A percentile compares a stretch with the other conserved stretches of the same genome.
Conservation (phyloP, 768 basidiomycete species). For the Chalciporus pseudorubinellus region DNA sequence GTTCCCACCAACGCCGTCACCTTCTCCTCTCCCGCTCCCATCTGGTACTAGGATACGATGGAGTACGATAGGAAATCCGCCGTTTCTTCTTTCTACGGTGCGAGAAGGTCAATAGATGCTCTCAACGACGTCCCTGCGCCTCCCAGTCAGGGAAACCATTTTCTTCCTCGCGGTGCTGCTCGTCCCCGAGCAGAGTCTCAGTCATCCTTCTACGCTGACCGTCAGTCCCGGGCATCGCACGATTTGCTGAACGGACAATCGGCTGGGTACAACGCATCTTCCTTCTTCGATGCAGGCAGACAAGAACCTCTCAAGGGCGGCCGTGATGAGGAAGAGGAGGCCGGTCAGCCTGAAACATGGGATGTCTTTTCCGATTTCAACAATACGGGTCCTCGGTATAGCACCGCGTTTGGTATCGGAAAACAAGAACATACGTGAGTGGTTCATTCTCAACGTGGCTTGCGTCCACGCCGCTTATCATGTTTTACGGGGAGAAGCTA, state of each 20-base stretch:
- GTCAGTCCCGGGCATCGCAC: constrained; percentile 40
- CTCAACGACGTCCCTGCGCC: constrained; percentile 48
- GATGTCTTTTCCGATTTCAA: constrained; percentile 91
- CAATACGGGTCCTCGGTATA: constrained; percentile 78
- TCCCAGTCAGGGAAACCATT: constrained; percentile 12
- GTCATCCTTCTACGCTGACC: constrained; percentile 60
- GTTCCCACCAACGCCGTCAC: constrained; percentile 13
- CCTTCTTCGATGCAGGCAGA: constrained; percentile 66
- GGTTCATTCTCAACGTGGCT: background rate
- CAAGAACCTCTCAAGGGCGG: constrained; percentile 77
- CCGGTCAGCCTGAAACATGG: constrained; percentile 49
- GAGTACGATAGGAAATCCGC: constrained; percentile 77
- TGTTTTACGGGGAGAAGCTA: constrained; percentile 34
- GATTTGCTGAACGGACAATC: constrained; percentile 49
- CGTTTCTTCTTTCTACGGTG: constrained; percentile 77
- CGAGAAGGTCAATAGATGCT: constrained; percentile 59
- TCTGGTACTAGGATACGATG: constrained; percentile 39
- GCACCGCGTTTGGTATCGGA: constrained; percentile 51
- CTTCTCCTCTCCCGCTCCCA: constrained; percentile 1
- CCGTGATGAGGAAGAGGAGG: constrained; percentile 64
- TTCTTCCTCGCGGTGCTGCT: constrained; percentile 30
- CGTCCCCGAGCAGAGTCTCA: constrained; percentile 63
- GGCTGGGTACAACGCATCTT: constrained; percentile 73
- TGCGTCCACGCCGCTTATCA: constrained; percentile 4
- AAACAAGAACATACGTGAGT: constrained; percentile 48